Evolutionary conservation across 2,329 filamentous ascomycete species (phyloP), one percentile per base, ranked within the genome.

Genomic region (Diaporthe destruens): DNA sequence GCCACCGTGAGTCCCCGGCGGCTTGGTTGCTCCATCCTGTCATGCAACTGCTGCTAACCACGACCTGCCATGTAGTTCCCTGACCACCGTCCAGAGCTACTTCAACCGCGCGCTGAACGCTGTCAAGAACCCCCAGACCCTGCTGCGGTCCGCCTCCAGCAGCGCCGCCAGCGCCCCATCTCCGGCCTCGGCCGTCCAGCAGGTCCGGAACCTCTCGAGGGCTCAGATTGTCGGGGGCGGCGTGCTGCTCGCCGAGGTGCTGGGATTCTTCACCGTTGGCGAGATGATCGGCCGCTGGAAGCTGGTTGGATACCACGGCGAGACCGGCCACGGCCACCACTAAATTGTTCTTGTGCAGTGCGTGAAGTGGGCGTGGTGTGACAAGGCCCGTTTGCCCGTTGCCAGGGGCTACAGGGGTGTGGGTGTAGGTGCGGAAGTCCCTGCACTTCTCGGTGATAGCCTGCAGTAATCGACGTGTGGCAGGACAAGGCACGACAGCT

Each of bases 261-360:
- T 99, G 77, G 96, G 96, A 75, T 99, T 99, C 90, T 99, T 98
- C 89, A 97, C 95, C 75, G 90, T 98, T 71, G 96, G 96, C 76
- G 95, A 98, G 89, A 98, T 99, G 84, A 91, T 99, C 80, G 96
- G 96, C 80, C 90, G 95, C 80, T 91, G 96, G 87, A 98, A 99
- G 93, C 84, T 99, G 78, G 88, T 99, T 78, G 96, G 96, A 76
- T 99, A 99, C 89, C 90, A 89, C 84, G 93, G 93, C 81, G 90
- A 93, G 82, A 81, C 82, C 76, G 83, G 83, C 75, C 88, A 87
- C 78, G 85, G 87, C 76, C 88, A 91, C 83, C 90, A 90, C 84
- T 90, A 87, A 39, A 53, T n/a, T 25, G n/a, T 32, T n/a, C 44
- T 39, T 29, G 14, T 23, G 39, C 39, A 57, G 54, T 56, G 49